phyloP scores from a whole-genome alignment of 1,284 basidiomycete species.

The Ustilago curta region DNA sequence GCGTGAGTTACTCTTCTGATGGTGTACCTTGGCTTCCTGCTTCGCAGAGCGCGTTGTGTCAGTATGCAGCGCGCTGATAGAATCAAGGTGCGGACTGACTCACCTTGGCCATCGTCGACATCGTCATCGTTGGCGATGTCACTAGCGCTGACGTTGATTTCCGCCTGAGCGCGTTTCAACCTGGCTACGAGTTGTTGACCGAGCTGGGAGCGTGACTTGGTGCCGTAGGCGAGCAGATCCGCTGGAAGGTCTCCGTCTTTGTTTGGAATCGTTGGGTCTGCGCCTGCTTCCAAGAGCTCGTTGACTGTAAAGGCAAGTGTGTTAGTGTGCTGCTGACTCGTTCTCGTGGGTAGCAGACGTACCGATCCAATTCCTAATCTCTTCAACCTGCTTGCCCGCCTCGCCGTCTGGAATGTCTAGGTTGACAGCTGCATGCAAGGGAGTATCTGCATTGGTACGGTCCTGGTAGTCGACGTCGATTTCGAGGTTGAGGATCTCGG shows the following conservation, averaged over 20 bases:
- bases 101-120: conserved; percentile 43
- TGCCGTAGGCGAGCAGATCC: conserved; percentile 54
- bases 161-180: conserved; percentile 52
- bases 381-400: conserved; percentile 72
- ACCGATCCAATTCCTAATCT: conserved; percentile 74
- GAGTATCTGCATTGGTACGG: conserved; percentile 79
- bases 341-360: too few relatives aligned
- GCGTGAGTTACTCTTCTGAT: conserved; percentile 33
- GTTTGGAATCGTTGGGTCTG: conserved; percentile 58
- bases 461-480: conserved; percentile 89
- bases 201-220: conserved; percentile 43
- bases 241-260: conserved; percentile 62
- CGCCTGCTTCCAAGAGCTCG: conserved; percentile 64
- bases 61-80: background rate
- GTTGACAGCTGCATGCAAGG: conserved; percentile 82
- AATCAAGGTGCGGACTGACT: background rate
- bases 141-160: conserved; percentile 44
- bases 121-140: conserved; percentile 56
- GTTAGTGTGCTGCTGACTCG: background rate
- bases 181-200: conserved; percentile 55
- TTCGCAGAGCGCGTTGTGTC: background rate
- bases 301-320: conserved; percentile 45
- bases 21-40: conserved; percentile 53
- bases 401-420: conserved; percentile 67
- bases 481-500: conserved; percentile 63